phyloP scores from a whole-genome alignment of 2,329 filamentous ascomycete species.

The Calonectria multiphialidica region DNA sequence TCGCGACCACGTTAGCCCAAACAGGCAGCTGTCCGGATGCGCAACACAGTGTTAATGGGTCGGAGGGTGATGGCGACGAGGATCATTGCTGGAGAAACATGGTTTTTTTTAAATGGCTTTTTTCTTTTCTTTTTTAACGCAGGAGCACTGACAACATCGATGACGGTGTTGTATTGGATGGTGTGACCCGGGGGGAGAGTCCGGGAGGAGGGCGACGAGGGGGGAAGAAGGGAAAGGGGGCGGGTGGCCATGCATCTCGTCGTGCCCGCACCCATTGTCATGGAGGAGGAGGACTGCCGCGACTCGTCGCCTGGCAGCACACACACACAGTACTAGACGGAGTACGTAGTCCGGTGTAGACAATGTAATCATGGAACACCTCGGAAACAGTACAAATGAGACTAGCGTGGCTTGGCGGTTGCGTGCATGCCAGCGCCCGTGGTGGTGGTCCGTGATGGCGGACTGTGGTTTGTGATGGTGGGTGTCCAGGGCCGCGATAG shows the following conservation, averaged over 20 bases:
- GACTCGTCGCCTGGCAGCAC: conserved; percentile 7
- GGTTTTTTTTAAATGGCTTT: background rate
- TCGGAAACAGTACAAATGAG: conserved; percentile 27
- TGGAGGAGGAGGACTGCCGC: conserved; percentile 13
- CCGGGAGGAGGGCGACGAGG: background rate
- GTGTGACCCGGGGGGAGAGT: conserved; percentile 16
- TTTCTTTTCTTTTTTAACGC: background rate
- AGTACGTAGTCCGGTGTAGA: conserved; percentile 6
- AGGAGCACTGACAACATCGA: conserved; percentile 15
- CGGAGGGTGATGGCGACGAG: conserved; percentile 13
- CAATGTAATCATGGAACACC: conserved; percentile 26
- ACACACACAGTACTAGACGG: conserved; percentile 5
- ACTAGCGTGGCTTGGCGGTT: conserved; percentile 24
- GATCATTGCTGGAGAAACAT: conserved; percentile 23
- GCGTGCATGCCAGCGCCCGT: conserved; percentile 32
- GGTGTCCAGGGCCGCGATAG: conserved; percentile 9
- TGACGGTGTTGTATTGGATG: conserved; percentile 32
- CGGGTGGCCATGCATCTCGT: conserved; percentile 1
- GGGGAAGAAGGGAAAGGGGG: background rate
- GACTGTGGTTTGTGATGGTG: conserved; percentile 16
- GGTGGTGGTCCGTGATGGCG: conserved; percentile 23
- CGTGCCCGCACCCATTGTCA: conserved; percentile 2
- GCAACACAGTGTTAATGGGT: conserved; percentile 37
- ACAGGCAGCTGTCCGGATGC: conserved; percentile 41
- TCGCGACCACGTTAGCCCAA: conserved; percentile 32